Evolutionary conservation across 169 alveolate species (phyloP).

Genomic region (Cryptosporidium meleagridis): DNA sequence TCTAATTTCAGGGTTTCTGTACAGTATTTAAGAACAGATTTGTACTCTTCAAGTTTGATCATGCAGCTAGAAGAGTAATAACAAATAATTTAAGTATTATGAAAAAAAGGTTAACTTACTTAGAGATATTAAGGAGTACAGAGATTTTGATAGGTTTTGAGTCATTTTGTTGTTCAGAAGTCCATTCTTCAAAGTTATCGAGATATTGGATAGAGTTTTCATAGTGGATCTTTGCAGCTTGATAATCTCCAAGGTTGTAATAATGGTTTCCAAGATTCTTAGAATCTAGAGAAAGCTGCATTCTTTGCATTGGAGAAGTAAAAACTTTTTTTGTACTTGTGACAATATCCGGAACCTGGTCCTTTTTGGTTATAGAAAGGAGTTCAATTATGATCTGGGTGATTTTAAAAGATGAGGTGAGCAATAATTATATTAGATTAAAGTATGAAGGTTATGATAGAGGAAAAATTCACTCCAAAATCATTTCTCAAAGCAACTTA

Average conservation of each 20-base stretch:
- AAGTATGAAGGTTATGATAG: neutral
- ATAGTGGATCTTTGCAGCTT: slow-evolving; percentile 28
- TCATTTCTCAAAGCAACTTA: neutral
- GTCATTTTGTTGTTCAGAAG: slow-evolving; percentile 17
- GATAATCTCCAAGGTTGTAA: slow-evolving; percentile 22
- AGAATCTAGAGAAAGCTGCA: slow-evolving; percentile 58
- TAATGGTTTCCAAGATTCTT: slow-evolving; percentile 53
- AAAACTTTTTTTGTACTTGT: neutral
- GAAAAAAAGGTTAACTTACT: slow-evolving; percentile 24
- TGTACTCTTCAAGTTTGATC: slow-evolving; percentile 21
- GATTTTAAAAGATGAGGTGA: too few relatives aligned
- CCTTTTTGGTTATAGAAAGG: slow-evolving; percentile 31
- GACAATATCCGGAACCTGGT: slow-evolving; percentile 23
- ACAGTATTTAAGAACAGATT: slow-evolving; percentile 19
- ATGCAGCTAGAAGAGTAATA: slow-evolving; percentile 18
- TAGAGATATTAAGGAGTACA: slow-evolving; percentile 39
- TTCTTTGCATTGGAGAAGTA: slow-evolving; percentile 35
- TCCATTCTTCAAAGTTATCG: slow-evolving; percentile 39
- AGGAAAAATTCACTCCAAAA: neutral
- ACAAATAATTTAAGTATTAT: neutral
- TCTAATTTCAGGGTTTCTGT: slow-evolving; percentile 46
- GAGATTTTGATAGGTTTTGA: slow-evolving; percentile 48
- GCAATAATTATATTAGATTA: neutral
- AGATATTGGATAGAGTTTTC: slow-evolving; percentile 42
- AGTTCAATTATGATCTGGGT: slow-evolving; percentile 14